phyloP scores from a whole-genome alignment of 116 monocot genomes.

The Dioscorea cayenensis region DNA sequence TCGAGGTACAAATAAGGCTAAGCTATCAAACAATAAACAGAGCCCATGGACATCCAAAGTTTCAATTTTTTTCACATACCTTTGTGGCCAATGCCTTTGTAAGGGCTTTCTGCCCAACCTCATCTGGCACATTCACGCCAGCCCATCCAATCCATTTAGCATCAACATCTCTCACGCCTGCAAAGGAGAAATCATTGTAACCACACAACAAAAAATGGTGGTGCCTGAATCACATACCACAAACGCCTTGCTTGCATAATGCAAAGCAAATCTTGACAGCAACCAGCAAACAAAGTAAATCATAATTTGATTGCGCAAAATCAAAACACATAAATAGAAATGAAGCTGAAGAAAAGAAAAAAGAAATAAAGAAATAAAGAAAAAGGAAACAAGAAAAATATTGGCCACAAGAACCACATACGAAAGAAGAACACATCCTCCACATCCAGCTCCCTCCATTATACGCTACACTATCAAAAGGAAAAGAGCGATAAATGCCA shows the following conservation, averaged over 20 bases:
- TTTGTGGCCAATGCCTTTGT: slow-evolving; percentile 85
- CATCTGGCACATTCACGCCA: slow-evolving; percentile 93
- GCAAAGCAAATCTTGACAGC: too few species aligned
- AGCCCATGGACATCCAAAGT: not conserved
- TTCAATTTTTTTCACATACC: slow-evolving; percentile 17
- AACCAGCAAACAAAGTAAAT: too few species aligned
- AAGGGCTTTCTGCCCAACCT: slow-evolving; percentile 79
- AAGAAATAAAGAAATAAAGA: too few species aligned
- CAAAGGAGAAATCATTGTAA: slow-evolving; percentile 3
- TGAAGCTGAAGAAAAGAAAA: not conserved
- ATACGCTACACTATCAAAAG: too few species aligned
- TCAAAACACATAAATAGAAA: not conserved
- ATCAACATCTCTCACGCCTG: slow-evolving; percentile 93
- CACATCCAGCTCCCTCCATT: too few species aligned
- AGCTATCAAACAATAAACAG: slow-evolving; percentile 5
- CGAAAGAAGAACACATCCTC: too few species aligned
- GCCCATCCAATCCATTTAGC: slow-evolving; percentile 99
- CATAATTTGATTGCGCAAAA: not conserved
- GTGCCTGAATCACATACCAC: too few species aligned
- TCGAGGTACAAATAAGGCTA: not conserved
- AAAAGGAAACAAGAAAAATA: not conserved
- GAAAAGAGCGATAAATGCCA: too few species aligned
- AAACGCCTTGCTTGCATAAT: too few species aligned
- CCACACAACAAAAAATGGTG: too few species aligned
- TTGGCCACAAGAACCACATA: not conserved